Evolutionary conservation across 352 stramenopile genomes (phyloP).

Genomic region (Pythium brassicae): DNA sequence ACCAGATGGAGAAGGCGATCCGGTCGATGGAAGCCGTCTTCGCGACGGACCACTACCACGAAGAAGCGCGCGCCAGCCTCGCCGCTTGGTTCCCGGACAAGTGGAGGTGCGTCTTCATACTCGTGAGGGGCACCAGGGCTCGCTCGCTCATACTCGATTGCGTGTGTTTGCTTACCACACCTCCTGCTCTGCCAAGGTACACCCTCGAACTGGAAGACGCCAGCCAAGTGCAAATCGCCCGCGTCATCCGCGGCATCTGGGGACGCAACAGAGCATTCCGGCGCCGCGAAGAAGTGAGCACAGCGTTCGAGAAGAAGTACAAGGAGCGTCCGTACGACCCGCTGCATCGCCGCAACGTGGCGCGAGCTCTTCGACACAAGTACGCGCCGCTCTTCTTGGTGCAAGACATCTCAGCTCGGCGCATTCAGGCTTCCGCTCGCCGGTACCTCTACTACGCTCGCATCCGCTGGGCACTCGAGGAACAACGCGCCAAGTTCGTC

Average conservation of each 20-base stretch:
- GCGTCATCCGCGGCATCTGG: constrained; percentile 57
- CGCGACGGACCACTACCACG: constrained; percentile 45
- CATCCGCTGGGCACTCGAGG: constrained; percentile 33
- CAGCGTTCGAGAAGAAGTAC: constrained; percentile 25
- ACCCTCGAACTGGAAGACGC: constrained; percentile 60
- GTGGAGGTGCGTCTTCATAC: constrained; percentile 43
- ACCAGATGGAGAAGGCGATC: constrained; percentile 77
- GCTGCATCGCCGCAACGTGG: constrained; percentile 27
- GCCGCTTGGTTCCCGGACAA: constrained; percentile 62
- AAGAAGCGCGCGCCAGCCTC: constrained; percentile 50
- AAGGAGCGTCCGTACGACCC: constrained; percentile 34
- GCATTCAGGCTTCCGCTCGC: constrained; percentile 35
- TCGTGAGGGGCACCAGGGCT: background rate
- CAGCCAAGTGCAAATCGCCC: constrained; percentile 63
- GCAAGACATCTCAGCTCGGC: constrained; percentile 46
- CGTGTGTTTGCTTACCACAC: background rate
- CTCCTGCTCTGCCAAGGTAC: constrained; percentile 23
- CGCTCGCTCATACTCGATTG: background rate
- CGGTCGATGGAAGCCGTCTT: constrained; percentile 65
- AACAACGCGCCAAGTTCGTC: constrained; percentile 26
- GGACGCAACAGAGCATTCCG: constrained; percentile 24
- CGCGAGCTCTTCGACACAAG: constrained; percentile 28
- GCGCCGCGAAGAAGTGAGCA: constrained; percentile 18
- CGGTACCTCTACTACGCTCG: constrained; percentile 44
- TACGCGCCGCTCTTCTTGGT: constrained; percentile 55